phyloP scores from a whole-genome alignment of 1,284 basidiomycete genomes.

The Leccinum fallax region DNA sequence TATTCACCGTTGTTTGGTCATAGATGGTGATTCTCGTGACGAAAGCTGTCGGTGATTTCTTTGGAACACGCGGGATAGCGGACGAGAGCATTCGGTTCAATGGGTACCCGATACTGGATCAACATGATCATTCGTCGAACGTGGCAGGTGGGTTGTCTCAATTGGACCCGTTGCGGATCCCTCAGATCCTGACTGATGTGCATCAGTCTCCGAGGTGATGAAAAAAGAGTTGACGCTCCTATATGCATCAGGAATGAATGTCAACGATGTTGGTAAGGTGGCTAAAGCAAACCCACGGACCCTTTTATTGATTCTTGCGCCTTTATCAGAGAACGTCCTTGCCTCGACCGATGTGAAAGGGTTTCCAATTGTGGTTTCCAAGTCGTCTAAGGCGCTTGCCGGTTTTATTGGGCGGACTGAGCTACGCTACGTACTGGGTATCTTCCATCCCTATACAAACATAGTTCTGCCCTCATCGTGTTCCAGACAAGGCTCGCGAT shows the following conservation, averaged over 20 bases:
- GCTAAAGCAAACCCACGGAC: background rate
- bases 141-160: conserved; percentile 67
- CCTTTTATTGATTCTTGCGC: background rate
- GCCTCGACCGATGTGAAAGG: conserved; percentile 81
- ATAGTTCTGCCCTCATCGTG: conserved; percentile 2
- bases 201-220: conserved; percentile 87
- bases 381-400: conserved; percentile 59
- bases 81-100: conserved; percentile 98
- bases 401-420: conserved; percentile 92
- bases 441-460: background rate
- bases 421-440: conserved; percentile 84
- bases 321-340: conserved; percentile 64
- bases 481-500: conserved; percentile 69
- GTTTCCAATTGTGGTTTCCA: conserved; percentile 80
- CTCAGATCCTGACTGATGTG: conserved; percentile 12
- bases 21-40: conserved; percentile 96
- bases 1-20: conserved; percentile 7
- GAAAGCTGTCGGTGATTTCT: conserved; percentile 95
- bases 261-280: conserved; percentile 75
- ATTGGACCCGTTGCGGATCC: conserved; percentile 1
- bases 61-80: conserved; percentile 92
- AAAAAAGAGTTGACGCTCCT: conserved; percentile 76
- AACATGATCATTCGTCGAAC: conserved; percentile 87
- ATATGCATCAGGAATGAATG: conserved; percentile 72
- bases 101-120: conserved; percentile 95